Evolutionary conservation across 2,329 filamentous ascomycete species (phyloP), one percentile per base, ranked within the genome.

Genomic region (Ceratocystis ficicola): DNA sequence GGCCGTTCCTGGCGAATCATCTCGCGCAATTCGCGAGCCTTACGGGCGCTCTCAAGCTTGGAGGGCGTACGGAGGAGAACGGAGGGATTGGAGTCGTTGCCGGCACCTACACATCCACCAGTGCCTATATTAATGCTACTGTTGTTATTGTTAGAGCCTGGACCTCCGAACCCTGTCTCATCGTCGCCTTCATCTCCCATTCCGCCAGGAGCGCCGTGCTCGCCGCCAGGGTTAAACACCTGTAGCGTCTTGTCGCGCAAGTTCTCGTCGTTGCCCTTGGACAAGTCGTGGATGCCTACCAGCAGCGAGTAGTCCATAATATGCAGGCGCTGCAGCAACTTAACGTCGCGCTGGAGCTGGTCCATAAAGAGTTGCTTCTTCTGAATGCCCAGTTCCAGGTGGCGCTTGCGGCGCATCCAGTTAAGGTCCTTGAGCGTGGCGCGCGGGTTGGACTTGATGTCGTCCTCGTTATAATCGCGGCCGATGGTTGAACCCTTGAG

Each of bases 301-400:
- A 99, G 81, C 68, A 99, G 83, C 8, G 93, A 97, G 76, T 99
- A 99, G 75, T 99, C 94, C 94, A 99, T 99, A 72, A 99, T 97
- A 71, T 95, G 88, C 55, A 97, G 80, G 71, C 83, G 85, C 76
- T 97, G 91, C 68, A 99, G 78, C 41, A 99, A 79, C 64, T 85
- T 84, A 7, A 99, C 94, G 74, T 99, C 94, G 68, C 83, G 84
- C 70, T 91, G 84, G 72, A 99, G 84, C 76, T 99, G 94, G 71
- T 91, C 86, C 60, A 97, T 80, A 73, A 99, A 99, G 22, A 91
- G 78, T 61, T 86, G 81, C 76, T 93, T 95, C 79, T 96, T 97
- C 69, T 87, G 82, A 5, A 94, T 86, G 10, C 94, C 94, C 70
- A 96, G 85, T 73, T 97, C 91, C 44, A 99, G 79, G 73, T 92